Base-by-base conservation (phyloP, 2,329 filamentous ascomycete species). In the Ambrosiella cleistominuta region DNA sequence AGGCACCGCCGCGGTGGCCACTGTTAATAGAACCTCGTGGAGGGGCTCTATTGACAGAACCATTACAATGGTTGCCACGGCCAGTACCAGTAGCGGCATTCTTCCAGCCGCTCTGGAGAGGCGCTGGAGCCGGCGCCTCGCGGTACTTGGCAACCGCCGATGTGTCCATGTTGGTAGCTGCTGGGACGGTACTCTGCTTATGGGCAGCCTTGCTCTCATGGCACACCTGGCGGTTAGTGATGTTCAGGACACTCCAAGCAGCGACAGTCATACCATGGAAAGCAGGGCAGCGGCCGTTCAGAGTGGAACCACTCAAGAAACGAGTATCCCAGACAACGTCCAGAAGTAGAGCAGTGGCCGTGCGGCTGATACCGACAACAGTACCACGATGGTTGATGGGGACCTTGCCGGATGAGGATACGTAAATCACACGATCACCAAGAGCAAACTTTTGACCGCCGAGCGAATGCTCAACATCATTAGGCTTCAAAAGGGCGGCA, bases 261-360 rank as follows among this genome's bases (percentile, higher is more conserved):
- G 88, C 81, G 3, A 98, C 89, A 0, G 93, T 96, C 68, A 93
- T 90, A 56, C 93, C 93, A 40, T 91, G 82, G 81, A 98, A 98
- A 42, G 88, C 83, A 35, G 89, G 88, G 67, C 91, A 95, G 60
- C 93, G 84, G 59, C 90, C 89, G 60, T 88, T 86, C 13, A 98
- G 77, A 0, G 87, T 93, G 1, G 90, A 96, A 62, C 93, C 93
- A 66, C 89, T 95, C 90, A 98, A 97, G 70, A 98, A 98, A 0
- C 88, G 86, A 11, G 81, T 80, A 68, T 98, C 94, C 70, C 95
- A 98, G 7, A 98, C 83, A 59, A 97, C 80, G 68, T 98, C 93
- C 42, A 98, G 76, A 60, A 96, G 77, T 52, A 87, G 80, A 35
- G 84, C 85, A 58, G 87, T 86, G 17, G 89, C 78, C 37, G 90